A percentile compares a stretch with the other conserved stretches of the same genome.
Conservation (phyloP, 129 eudicot species). For the Flaveria trinervia region DNA sequence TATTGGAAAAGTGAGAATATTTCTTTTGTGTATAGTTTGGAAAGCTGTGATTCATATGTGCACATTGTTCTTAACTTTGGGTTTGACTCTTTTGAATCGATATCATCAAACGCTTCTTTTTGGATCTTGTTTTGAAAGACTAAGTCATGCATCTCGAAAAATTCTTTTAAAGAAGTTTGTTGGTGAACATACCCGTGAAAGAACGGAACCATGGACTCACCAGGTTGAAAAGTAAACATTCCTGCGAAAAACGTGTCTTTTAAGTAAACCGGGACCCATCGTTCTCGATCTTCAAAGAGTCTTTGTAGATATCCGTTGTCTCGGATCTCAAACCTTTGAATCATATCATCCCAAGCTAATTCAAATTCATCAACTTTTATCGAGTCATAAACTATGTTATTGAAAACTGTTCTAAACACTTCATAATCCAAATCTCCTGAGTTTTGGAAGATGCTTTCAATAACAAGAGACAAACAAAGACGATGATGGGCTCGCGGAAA, state of each 20-base stretch:
- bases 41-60: slow-evolving; percentile 66
- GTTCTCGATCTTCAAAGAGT: slow-evolving; percentile 74
- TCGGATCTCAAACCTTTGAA: slow-evolving; percentile 50
- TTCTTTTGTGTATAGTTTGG: slow-evolving; percentile 63
- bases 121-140: slow-evolving; percentile 52
- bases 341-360: slow-evolving; percentile 75
- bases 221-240: slow-evolving; percentile 48
- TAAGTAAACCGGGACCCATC: slow-evolving; percentile 78
- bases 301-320: slow-evolving; percentile 45
- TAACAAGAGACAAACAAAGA: slow-evolving; percentile 52
- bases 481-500: slow-evolving; percentile 82
- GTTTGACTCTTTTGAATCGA: slow-evolving; percentile 56
- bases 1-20: slow-evolving; percentile 61
- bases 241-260: slow-evolving; percentile 73
- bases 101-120: slow-evolving; percentile 72
- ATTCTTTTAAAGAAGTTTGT: slow-evolving; percentile 58
- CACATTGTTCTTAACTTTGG: slow-evolving; percentile 50
- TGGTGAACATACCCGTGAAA: slow-evolving; percentile 64
- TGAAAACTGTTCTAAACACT: slow-evolving; percentile 47
- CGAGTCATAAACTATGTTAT: slow-evolving; percentile 48
- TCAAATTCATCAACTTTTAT: slow-evolving; percentile 78
- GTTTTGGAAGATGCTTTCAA: slow-evolving; percentile 52
- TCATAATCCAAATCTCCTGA: slow-evolving; percentile 55
- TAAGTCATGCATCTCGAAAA: slow-evolving; percentile 55
- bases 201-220: slow-evolving; percentile 43